Conservation (phyloP, 2,329 filamentous ascomycete species). For the Chaetomium sp. region DNA sequence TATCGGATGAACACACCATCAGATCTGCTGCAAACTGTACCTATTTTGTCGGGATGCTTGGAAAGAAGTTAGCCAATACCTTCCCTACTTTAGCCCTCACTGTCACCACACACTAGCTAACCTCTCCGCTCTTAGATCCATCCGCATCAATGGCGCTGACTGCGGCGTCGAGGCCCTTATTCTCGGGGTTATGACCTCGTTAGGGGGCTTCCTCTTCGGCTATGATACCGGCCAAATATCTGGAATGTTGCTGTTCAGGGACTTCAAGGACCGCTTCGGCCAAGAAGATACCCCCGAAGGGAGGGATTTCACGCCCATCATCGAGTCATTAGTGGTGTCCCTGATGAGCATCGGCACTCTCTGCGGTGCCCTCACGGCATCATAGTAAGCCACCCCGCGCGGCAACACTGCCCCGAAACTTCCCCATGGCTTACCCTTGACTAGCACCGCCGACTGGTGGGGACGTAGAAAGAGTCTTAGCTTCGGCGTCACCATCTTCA, state of each 20-base stretch:
- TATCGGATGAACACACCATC: conserved; percentile 8
- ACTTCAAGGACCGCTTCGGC: conserved; percentile 61
- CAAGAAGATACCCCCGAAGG: conserved; percentile 45
- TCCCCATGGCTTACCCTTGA: background rate
- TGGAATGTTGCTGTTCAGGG: conserved; percentile 51
- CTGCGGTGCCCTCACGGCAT: conserved; percentile 30
- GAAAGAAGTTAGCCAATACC: conserved; percentile 27
- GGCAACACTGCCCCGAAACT: background rate
- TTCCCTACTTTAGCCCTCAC: background rate
- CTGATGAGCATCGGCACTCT: conserved; percentile 41
- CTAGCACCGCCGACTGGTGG: conserved; percentile 34
- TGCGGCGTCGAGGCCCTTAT: conserved; percentile 33
- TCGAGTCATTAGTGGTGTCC: conserved; percentile 56
- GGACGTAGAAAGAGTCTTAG: conserved; percentile 31
- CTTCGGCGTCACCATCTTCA: conserved; percentile 32
- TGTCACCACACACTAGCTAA: conserved; percentile 1
- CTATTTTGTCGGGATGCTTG: conserved; percentile 23
- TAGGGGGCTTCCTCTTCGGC: conserved; percentile 65
- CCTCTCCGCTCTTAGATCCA: conserved; percentile 25
- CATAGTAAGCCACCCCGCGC: conserved; percentile 28
- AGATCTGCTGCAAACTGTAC: background rate
- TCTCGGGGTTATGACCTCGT: conserved; percentile 36
- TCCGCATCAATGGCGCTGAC: conserved; percentile 36
- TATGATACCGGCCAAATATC: conserved; percentile 66
- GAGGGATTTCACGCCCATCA: conserved; percentile 46